Evolutionary conservation across 306 rosid species (phyloP).

Genomic region (Bauhinia variegata): DNA sequence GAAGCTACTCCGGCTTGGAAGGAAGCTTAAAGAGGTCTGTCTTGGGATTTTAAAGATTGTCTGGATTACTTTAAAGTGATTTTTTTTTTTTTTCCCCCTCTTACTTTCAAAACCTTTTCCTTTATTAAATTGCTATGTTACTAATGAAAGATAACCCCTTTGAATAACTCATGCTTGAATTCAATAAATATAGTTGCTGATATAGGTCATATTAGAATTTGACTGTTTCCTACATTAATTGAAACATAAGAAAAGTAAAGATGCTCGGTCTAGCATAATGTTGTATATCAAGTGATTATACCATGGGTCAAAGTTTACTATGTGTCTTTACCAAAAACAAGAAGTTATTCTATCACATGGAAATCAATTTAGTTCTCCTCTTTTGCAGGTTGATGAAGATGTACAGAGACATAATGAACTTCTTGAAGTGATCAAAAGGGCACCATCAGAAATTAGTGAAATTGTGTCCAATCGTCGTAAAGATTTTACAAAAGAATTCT

Average conservation of each 20-base stretch:
- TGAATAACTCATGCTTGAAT: background rate
- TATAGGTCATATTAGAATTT: background rate
- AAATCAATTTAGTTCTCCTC: conserved; percentile 15
- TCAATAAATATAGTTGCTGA: background rate
- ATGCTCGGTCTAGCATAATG: background rate
- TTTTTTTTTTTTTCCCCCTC: background rate
- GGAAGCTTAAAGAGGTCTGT: conserved; percentile 86
- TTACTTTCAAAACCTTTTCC: background rate
- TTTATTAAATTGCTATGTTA: background rate
- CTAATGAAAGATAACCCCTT: background rate
- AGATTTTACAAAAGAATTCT: conserved; percentile 92
- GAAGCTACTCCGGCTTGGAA: conserved; percentile 70
- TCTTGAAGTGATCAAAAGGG: conserved; percentile 55
- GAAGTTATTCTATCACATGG: background rate
- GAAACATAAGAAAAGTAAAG: background rate
- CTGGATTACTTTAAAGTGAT: background rate
- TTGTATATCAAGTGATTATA: conserved; percentile 2
- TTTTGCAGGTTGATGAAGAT: conserved; percentile 80
- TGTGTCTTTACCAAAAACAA: background rate
- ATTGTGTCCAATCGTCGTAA: conserved; percentile 79
- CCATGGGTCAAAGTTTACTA: conserved; percentile 3
- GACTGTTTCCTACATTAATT: background rate
- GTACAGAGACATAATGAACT: conserved; percentile 83
- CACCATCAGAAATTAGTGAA: conserved; percentile 59
- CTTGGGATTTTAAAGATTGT: conserved; percentile 9